Conservation (phyloP, 768 basidiomycete species). For the Hygrophorus pudorinus region DNA sequence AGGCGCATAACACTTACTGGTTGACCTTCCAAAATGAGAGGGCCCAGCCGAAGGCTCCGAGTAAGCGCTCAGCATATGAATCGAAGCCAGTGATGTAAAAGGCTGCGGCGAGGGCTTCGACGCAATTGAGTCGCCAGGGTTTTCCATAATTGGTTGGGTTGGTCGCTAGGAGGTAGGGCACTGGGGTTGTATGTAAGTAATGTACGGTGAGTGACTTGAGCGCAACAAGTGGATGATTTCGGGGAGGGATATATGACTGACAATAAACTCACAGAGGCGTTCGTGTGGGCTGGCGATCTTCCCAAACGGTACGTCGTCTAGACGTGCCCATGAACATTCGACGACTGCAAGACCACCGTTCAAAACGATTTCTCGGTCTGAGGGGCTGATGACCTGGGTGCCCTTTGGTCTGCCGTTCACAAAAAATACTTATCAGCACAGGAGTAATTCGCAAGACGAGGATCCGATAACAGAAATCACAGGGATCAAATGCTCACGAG, state of each 20-base stretch:
- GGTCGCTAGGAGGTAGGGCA: slow-evolving; percentile 90
- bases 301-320: slow-evolving; percentile 89
- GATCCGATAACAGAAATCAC: not conserved
- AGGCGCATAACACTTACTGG: slow-evolving; percentile 42
- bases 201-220: not conserved
- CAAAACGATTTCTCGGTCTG: slow-evolving; percentile 72
- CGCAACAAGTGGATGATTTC: too few relatives aligned
- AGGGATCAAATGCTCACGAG: slow-evolving; percentile 51
- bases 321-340: slow-evolving; percentile 95
- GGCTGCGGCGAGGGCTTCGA: slow-evolving; percentile 88
- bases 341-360: slow-evolving; percentile 86
- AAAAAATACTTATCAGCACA: slow-evolving; percentile 4
- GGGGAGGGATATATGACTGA: not conserved
- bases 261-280: slow-evolving; percentile 58
- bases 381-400: slow-evolving; percentile 64
- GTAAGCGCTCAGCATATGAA: slow-evolving; percentile 64
- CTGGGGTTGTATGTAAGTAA: slow-evolving; percentile 34
- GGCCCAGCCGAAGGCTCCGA: slow-evolving; percentile 88
- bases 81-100: slow-evolving; percentile 91
- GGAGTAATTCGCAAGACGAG: not conserved
- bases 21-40: slow-evolving; percentile 83
- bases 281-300: slow-evolving; percentile 94
- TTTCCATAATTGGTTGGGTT: slow-evolving; percentile 98
- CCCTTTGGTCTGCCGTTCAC: slow-evolving; percentile 63
- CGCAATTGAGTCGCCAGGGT: slow-evolving; percentile 93